Evolutionary conservation across 2,329 filamentous ascomycete genomes (phyloP).

Genomic region (Paecilomyces sp.): DNA sequence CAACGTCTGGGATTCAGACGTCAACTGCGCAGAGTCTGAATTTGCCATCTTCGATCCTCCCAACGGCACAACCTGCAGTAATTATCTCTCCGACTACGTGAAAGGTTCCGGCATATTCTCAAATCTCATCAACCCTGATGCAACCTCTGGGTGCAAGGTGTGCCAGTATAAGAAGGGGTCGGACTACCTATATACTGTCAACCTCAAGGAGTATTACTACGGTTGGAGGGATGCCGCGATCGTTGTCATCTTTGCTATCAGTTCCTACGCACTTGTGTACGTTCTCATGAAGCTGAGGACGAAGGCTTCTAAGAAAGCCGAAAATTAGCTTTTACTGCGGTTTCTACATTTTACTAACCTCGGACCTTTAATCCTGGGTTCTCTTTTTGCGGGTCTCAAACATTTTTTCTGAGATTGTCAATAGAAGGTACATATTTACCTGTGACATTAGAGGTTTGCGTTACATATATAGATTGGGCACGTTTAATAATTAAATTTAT

Average conservation of each 20-base stretch:
- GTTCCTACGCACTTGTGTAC: conserved; percentile 47
- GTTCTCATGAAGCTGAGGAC: conserved; percentile 31
- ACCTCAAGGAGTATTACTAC: conserved; percentile 54
- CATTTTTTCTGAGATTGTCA: not conserved
- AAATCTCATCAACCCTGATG: conserved; percentile 55
- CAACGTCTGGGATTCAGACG: conserved; percentile 39
- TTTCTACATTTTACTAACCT: not conserved
- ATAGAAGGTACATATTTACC: not conserved
- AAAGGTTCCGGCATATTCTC: conserved; percentile 35
- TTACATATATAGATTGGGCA: not conserved
- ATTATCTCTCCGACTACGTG: conserved; percentile 52
- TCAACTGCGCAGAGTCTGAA: conserved; percentile 44
- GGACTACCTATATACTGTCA: conserved; percentile 55
- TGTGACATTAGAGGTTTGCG: not conserved
- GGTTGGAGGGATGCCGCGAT: conserved; percentile 62
- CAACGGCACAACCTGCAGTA: conserved; percentile 45
- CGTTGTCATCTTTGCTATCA: conserved; percentile 49
- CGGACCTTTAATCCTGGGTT: not conserved
- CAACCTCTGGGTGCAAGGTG: conserved; percentile 49
- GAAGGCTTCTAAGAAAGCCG: conserved; percentile 30
- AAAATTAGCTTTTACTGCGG: conserved; percentile 2
- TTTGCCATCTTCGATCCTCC: conserved; percentile 40
- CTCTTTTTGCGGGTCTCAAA: not conserved
- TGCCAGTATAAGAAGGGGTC: conserved; percentile 53
- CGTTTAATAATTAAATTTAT: not conserved